These are phyloP conservation scores for Pythium graminicola DNA, from an alignment of 352 stramenopile species.

Conservation along the genomic window DNA sequence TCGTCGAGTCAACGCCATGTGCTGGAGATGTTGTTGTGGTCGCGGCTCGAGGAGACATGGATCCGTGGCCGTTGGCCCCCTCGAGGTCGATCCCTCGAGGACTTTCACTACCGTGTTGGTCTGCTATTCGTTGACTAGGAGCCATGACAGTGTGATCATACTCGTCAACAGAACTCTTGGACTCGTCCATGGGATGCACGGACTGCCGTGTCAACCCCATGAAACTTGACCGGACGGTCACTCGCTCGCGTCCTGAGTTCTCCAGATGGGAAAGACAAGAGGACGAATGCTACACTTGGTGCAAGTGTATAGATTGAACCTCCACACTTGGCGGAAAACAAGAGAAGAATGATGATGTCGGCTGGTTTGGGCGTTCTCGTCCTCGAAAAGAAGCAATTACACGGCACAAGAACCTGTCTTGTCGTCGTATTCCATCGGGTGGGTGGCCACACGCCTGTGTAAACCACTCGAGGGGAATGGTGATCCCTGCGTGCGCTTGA, in stretches of 20 bases:
- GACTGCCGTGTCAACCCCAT: constrained; percentile 57
- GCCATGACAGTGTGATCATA: constrained; percentile 18
- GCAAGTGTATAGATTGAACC: too few relatives aligned
- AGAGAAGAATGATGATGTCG: too few relatives aligned
- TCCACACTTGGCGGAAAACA: too few relatives aligned
- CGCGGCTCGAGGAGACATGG: constrained; percentile 16
- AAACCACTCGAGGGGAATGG: too few relatives aligned
- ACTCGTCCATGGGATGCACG: constrained; percentile 55
- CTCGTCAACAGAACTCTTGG: constrained; percentile 21
- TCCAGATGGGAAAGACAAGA: constrained; percentile 11
- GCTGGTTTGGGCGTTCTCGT: background rate
- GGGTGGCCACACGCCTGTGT: too few relatives aligned
- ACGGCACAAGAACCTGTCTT: background rate
- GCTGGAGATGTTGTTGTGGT: constrained; percentile 2
- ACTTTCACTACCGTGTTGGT: constrained; percentile 19
- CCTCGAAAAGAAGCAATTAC: constrained; percentile 4
- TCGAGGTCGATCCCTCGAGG: constrained; percentile 14
- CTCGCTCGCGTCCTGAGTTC: constrained; percentile 8
- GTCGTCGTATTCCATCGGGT: constrained; percentile 11
- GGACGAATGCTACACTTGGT: too few relatives aligned
- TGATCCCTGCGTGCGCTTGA: too few relatives aligned
- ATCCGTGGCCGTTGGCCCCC: constrained; percentile 1
- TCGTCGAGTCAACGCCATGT: too few relatives aligned
- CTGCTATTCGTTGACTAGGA: constrained; percentile 23
- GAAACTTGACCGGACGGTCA: constrained; percentile 18